A percentile compares a stretch with the other conserved stretches of the same genome.
These are phyloP conservation scores for Prunus kanzakura DNA, from an alignment of 306 rosid genomes.

Conservation along the genomic window DNA sequence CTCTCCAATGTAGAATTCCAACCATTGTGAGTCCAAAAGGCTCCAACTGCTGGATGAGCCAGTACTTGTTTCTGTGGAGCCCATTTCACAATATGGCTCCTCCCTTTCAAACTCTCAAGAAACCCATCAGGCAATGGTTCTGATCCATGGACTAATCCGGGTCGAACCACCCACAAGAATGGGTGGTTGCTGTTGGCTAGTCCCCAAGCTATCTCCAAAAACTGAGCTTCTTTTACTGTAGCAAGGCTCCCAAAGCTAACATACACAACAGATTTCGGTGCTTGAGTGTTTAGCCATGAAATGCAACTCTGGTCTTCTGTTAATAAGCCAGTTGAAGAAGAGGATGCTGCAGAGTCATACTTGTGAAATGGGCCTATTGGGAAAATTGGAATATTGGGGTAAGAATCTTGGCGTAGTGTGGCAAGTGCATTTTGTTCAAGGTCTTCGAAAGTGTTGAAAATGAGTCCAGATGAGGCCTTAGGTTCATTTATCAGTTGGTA, in stretches of 20 bases:
- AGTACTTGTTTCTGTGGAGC: slow-evolving; percentile 64
- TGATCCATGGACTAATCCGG: slow-evolving; percentile 31
- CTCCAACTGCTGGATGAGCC: slow-evolving; percentile 47
- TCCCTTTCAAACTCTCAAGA: slow-evolving; percentile 29
- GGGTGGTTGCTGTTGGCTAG: slow-evolving; percentile 43
- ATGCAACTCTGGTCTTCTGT: slow-evolving; percentile 43
- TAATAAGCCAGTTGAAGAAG: slow-evolving; percentile 32
- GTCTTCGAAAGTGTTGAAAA: slow-evolving; percentile 51
- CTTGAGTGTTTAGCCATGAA: slow-evolving; percentile 48
- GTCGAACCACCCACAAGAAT: slow-evolving; percentile 58
- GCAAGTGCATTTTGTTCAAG: slow-evolving; percentile 39
- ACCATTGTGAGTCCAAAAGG: slow-evolving; percentile 67
- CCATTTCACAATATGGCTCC: slow-evolving; percentile 56
- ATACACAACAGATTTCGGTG: slow-evolving; percentile 38
- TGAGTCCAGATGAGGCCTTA: slow-evolving; percentile 42
- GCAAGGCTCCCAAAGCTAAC: slow-evolving; percentile 59
- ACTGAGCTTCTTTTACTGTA: slow-evolving; percentile 19
- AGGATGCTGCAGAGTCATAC: slow-evolving; percentile 1
- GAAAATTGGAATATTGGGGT: slow-evolving; percentile 33
- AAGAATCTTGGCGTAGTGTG: slow-evolving; percentile 20
- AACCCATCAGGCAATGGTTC: slow-evolving; percentile 44
- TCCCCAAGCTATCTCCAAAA: slow-evolving; percentile 62
- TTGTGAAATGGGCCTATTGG: slow-evolving; percentile 67
- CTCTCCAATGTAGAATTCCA: slow-evolving; percentile 79
- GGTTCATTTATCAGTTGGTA: slow-evolving; percentile 25